Evolutionary conservation across 768 basidiomycete genomes (phyloP), one percentile per base, ranked within the genome.

Genomic region (Brasilioporus rufonigricans): DNA sequence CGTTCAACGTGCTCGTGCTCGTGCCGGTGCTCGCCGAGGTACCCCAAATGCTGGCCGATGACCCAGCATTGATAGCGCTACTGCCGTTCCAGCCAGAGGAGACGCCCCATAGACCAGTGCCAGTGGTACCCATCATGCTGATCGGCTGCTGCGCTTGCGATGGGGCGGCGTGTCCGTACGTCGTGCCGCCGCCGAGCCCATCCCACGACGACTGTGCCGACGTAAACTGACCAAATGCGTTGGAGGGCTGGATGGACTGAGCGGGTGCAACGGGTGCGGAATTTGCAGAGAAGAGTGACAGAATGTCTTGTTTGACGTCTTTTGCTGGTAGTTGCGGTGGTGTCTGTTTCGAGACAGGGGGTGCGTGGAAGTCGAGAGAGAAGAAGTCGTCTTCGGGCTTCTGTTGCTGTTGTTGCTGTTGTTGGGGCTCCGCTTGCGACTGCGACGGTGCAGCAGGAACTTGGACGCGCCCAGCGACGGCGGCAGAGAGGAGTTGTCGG

Each of bases 261-360:
- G 61, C 58, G 0, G 65, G 44, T 3, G 76, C n/a, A n/a, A n/a
- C 32, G 1, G 77, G 66, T 0, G 77, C 63, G 0, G n/a, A n/a
- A n/a, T n/a, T n/a, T n/a, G 80, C 67, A 16, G 88, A 82, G 69
- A 91, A 93, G 39, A 95, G 78, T 0, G 90, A 90, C 18, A 95
- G 76, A 59, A 95, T 95, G 60, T 95, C 89, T 51, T 90, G 80
- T 61, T 93, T 94, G 43, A 86, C 79, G 62, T 91, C 87, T 65
- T 89, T 91, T 68, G 78, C 79, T 0, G 79, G 75, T 41, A 66
- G 69, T 16, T 73, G 64, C 2, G 61, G 57, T 1, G 73, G 51
- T 2, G 70, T 21, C n/a, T n/a, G n/a, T n/a, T n/a, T n/a, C n/a
- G n/a, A n/a, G 10, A 58, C 27, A 9, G 75, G 41, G 1, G 88